A percentile compares a stretch with the other conserved stretches of the same genome.
These are phyloP conservation scores for Hyaloscypha variabilis DNA, from an alignment of 495 filamentous ascomycete species.

Conservation along the genomic window DNA sequence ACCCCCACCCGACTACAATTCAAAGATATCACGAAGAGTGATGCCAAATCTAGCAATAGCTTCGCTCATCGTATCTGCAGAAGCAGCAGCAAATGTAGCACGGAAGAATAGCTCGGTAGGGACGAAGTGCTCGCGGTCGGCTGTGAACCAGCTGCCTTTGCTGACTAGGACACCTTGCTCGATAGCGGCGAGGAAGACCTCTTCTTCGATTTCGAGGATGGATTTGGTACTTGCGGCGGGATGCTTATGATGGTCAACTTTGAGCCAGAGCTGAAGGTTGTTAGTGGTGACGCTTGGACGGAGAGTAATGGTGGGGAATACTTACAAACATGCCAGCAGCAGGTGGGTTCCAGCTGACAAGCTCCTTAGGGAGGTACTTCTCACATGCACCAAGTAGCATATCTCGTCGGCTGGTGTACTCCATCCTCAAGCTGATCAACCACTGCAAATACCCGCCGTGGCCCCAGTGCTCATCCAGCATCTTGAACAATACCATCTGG, in stretches of 20 bases:
- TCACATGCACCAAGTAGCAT: constrained; percentile 83
- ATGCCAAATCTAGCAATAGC: constrained; percentile 77
- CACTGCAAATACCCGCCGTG: constrained; percentile 90
- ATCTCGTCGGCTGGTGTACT: constrained; percentile 81
- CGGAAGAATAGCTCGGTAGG: constrained; percentile 74
- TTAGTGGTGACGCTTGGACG: background rate
- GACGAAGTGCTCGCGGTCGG: constrained; percentile 52
- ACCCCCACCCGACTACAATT: background rate
- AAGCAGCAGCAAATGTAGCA: constrained; percentile 83
- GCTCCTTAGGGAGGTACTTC: constrained; percentile 69
- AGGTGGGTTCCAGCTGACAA: constrained; percentile 83
- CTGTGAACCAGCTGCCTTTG: constrained; percentile 87
- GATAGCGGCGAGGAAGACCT: constrained; percentile 76
- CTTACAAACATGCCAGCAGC: constrained; percentile 96
- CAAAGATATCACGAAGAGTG: constrained; percentile 56
- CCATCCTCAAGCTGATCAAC: constrained; percentile 80
- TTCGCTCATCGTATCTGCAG: constrained; percentile 71
- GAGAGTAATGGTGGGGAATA: constrained; percentile 30
- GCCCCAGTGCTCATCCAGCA: constrained; percentile 93
- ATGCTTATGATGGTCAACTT: constrained; percentile 69
- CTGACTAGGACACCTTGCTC: constrained; percentile 73
- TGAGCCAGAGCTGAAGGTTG: constrained; percentile 72
- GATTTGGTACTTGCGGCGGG: constrained; percentile 59
- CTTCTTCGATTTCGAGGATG: constrained; percentile 76
- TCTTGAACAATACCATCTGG: constrained; percentile 82